These are phyloP conservation scores for Solanum clarkiae DNA, from an alignment of 257 asterid species.

Conservation along the genomic window DNA sequence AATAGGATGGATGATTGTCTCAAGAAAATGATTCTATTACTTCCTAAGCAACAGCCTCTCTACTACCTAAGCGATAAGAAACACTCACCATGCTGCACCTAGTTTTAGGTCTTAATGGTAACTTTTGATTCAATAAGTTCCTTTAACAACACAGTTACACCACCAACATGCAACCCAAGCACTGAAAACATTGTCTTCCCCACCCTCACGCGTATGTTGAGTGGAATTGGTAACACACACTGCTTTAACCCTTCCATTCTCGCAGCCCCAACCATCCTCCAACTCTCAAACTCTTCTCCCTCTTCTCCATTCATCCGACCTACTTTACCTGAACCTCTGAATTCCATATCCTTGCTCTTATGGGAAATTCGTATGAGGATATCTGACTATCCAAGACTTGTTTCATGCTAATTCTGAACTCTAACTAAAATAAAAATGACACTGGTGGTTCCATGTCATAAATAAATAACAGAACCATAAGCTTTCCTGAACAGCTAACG, in stretches of 20 bases:
- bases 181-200: background rate
- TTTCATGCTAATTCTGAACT: background rate
- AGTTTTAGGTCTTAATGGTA: background rate
- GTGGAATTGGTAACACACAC: background rate
- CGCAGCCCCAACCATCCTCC: background rate
- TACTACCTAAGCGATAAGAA: background rate
- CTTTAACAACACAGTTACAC: background rate
- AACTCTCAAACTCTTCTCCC: background rate
- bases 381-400: background rate
- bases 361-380: background rate
- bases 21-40: background rate
- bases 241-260: background rate
- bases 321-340: background rate
- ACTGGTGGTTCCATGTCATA: background rate
- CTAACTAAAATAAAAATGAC: background rate
- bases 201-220: background rate
- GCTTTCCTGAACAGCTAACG: background rate
- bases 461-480: background rate
- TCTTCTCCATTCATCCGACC: background rate
- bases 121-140: background rate
- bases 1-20: background rate
- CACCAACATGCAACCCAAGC: background rate
- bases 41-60: background rate
- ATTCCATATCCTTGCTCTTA: background rate
- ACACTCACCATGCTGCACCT: background rate